These are phyloP conservation scores for Hypoxylon sp. DNA, from an alignment of 2,329 filamentous ascomycete genomes.

Conservation along the genomic window DNA sequence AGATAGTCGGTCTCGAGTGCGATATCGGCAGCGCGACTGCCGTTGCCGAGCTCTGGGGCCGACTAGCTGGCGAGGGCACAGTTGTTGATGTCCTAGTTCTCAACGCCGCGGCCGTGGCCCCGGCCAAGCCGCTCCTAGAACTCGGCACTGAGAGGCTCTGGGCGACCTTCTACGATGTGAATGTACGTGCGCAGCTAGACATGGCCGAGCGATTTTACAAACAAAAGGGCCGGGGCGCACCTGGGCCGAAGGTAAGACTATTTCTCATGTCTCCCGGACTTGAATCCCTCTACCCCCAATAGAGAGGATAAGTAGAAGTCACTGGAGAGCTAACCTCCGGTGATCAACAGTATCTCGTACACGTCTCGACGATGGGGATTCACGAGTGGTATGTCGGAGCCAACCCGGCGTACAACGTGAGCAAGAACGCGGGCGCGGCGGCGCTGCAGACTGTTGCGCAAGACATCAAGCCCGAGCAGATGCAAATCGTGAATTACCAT, in stretches of 20 bases:
- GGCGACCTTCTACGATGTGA: conserved; percentile 49
- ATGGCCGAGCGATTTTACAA: conserved; percentile 55
- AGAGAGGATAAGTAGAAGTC: background rate
- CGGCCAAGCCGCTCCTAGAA: conserved; percentile 46
- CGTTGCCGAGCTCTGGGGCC: conserved; percentile 55
- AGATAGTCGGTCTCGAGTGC: conserved; percentile 44
- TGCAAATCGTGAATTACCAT: conserved; percentile 61
- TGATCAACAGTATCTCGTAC: conserved; percentile 51
- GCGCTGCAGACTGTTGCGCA: conserved; percentile 58
- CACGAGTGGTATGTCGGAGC: conserved; percentile 50
- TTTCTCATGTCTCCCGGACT: too few species aligned
- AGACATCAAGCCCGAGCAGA: conserved; percentile 52
- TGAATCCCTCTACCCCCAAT: background rate
- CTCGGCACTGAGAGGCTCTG: conserved; percentile 47
- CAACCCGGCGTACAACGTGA: conserved; percentile 54
- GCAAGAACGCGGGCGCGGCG: conserved; percentile 58
- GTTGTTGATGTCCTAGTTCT: conserved; percentile 57
- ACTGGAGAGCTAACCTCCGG: background rate
- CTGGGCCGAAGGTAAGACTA: conserved; percentile 35
- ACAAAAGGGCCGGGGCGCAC: conserved; percentile 47
- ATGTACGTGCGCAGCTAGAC: conserved; percentile 54
- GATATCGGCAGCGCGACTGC: conserved; percentile 49
- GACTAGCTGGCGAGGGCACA: conserved; percentile 42
- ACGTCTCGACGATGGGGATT: conserved; percentile 52
- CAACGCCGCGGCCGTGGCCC: conserved; percentile 49